Percentiles rank a stretch among this genome's conserved stretches.
phyloP scores from a whole-genome alignment of 768 basidiomycete genomes.

The Amanita thiersii region DNA sequence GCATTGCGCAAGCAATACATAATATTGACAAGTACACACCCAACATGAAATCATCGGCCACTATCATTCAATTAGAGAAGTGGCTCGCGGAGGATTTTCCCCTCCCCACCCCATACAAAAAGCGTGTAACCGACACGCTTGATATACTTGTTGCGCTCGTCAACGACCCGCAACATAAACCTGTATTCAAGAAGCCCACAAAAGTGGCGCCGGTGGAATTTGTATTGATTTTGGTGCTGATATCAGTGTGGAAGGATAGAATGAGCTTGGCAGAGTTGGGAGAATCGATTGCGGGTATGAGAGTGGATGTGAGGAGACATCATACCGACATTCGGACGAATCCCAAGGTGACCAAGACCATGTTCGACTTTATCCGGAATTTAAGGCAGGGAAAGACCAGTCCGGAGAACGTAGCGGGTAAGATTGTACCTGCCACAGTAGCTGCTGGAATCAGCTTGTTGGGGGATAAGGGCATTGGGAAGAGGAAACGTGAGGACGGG shows the following conservation, averaged over 20 bases:
- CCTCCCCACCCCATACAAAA: conserved; percentile 20
- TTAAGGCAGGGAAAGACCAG: conserved; percentile 12
- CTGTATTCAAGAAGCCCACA: conserved; percentile 28
- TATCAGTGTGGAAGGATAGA: conserved; percentile 37
- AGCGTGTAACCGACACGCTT: conserved; percentile 33
- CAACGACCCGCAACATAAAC: conserved; percentile 22
- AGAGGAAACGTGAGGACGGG: no score
- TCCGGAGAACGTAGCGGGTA: neutral
- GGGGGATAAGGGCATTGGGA: no score
- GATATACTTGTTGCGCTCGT: conserved; percentile 39
- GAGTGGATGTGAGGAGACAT: conserved; percentile 39
- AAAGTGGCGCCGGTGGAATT: conserved; percentile 69
- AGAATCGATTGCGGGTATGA: conserved; percentile 39
- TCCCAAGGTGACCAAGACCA: conserved; percentile 39
- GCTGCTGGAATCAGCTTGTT: no score
- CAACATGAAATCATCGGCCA: conserved; percentile 17
- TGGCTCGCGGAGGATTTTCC: conserved; percentile 35
- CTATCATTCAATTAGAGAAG: conserved; percentile 35
- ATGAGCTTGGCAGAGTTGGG: conserved; percentile 32
- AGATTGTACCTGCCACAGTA: no score
- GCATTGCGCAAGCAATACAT: conserved; percentile 45
- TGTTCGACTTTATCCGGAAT: conserved; percentile 43
- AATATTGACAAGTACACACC: conserved; percentile 35
- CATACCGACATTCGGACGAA: conserved; percentile 69
- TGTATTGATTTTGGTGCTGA: conserved; percentile 44